Evolutionary conservation across 2,329 filamentous ascomycete species (phyloP), one percentile per base, ranked within the genome.

Genomic region (Westerdykella sp.): DNA sequence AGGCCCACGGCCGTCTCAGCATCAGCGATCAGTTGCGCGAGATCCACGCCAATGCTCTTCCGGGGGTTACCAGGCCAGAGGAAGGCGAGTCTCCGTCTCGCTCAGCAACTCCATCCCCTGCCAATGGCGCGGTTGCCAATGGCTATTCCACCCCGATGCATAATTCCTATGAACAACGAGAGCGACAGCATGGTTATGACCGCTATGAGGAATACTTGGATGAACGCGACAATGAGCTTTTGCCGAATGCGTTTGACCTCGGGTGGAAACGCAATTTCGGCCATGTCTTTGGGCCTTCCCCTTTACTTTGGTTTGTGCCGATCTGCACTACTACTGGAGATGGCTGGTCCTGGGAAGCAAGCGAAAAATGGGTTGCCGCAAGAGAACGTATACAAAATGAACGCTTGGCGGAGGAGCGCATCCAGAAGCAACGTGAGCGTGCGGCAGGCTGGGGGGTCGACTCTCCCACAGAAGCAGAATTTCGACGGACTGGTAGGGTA

Each of bases 331-430:
- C 89, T 2, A 86, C 81, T 0, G 91, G 91, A 28, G 87, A 98
- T 64, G 93, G 93, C 16, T 98, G 91, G 91, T 77, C 75, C 36
- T 98, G 93, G 93, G 89, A 96, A 57, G 79, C 90, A 1, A 94
- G 82, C 59, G 76, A 79, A 1, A 80, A 79, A 52, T 98, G 93
- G 85, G 50, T 86, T 2, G 80, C 83, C 30, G 85, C 83, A 4
- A 75, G 83, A 35, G 82, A 88, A 5, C 72, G 72, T 15, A 73
- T 89, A 39, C 63, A 68, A 22, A 62, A 60, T 34, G 63, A 69
- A 37, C 59, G 65, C 23, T 60, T 66, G 46, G 54, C 49, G 16
- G 58, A 69, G 44, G 63, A 68, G 35, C 51, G 60, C 36, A 71
- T 77, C 39, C 83, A 87, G 60, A 73, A 76, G 39, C 72, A 75